Evolutionary conservation across 306 rosid species (phyloP).

Genomic region (Comarum palustre): DNA sequence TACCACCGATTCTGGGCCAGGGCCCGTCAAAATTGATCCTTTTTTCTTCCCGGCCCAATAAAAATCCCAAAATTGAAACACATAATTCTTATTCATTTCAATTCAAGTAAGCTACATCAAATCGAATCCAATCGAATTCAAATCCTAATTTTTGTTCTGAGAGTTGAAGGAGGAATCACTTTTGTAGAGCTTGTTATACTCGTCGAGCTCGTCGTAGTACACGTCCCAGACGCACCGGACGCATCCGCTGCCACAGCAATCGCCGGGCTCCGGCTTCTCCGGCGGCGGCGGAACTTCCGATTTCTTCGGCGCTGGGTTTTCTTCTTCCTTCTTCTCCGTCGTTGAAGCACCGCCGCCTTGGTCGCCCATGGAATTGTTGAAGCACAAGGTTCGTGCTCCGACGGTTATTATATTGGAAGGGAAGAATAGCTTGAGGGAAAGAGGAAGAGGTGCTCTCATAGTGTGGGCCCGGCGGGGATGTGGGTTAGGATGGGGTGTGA

Average conservation of each 20-base stretch:
- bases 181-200: constrained; percentile 52
- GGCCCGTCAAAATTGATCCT: constrained; percentile 10
- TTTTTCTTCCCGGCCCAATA: background rate
- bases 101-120: too few relatives aligned
- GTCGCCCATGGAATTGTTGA: constrained; percentile 31
- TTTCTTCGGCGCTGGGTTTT: background rate
- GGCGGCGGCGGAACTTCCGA: constrained; percentile 47
- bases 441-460: constrained; percentile 23
- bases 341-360: background rate
- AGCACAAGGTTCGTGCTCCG: background rate
- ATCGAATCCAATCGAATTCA: background rate
- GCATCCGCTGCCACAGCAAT: constrained; percentile 93
- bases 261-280: constrained; percentile 81
- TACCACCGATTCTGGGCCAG: background rate
- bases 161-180: constrained; percentile 28
- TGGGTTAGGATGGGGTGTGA: constrained; percentile 3
- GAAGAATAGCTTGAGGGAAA: background rate
- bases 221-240: constrained; percentile 91
- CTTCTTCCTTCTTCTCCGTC: background rate
- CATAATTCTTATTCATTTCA: background rate
- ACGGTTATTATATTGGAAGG: constrained; percentile 7
- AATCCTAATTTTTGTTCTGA: constrained; percentile 1
- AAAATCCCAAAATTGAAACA: background rate
- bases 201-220: constrained; percentile 84
- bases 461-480: constrained; percentile 20